phyloP scores from a whole-genome alignment of 73 alveolate genomes.

The Loxodes magnus region DNA sequence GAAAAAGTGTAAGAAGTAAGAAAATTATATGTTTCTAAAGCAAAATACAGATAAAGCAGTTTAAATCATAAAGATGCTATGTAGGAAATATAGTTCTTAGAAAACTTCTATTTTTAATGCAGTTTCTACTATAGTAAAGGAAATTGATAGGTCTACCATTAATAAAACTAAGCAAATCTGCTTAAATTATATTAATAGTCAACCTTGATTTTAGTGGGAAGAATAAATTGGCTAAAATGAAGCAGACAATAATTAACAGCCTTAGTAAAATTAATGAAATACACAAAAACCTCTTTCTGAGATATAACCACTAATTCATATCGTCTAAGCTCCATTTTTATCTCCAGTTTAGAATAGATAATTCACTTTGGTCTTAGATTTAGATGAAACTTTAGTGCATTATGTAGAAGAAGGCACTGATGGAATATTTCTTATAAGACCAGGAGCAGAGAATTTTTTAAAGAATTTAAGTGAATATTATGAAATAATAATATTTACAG shows the following conservation, averaged over 20 bases:
- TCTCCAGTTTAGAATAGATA: slow-evolving; percentile 12
- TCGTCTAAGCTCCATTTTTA: not conserved
- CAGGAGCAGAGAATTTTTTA: slow-evolving; percentile 26
- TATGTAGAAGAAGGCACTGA: slow-evolving; percentile 38
- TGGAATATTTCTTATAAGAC: slow-evolving; percentile 25
- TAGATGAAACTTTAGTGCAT: slow-evolving; percentile 65
- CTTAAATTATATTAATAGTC: not conserved
- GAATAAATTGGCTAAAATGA: no score
- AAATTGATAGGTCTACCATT: not conserved
- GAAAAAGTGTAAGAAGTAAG: no score
- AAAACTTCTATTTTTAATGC: no score
- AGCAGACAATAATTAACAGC: no score
- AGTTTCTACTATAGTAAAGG: no score
- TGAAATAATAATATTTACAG: slow-evolving; percentile 44
- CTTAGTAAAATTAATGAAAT: not conserved
- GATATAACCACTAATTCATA: not conserved
- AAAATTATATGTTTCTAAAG: no score
- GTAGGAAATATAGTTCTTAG: no score
- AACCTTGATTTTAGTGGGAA: not conserved
- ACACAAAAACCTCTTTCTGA: not conserved
- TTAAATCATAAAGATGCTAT: no score
- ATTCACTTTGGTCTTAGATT: slow-evolving; percentile 54
- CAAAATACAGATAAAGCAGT: no score
- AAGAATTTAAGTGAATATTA: slow-evolving; percentile 16
- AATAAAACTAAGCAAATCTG: not conserved